A percentile compares a stretch with the other conserved stretches of the same genome.
These are phyloP conservation scores for Diaporthe amygdali DNA, from an alignment of 2,329 filamentous ascomycete genomes.

Conservation along the genomic window DNA sequence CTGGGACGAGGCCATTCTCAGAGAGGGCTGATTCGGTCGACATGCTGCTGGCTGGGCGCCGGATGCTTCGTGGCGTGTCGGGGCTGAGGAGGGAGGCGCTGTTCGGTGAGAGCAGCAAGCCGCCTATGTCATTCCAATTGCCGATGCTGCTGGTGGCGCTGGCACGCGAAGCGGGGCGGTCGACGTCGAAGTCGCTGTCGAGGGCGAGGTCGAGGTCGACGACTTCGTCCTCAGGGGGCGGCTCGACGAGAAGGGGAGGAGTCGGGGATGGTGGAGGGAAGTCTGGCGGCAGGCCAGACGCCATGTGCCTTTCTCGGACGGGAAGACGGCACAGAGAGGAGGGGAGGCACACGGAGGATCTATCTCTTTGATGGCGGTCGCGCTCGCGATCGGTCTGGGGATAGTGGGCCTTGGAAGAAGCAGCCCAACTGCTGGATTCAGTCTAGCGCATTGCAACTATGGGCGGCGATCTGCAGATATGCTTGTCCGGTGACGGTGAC, in stretches of 20 bases:
- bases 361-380: conserved; percentile 6
- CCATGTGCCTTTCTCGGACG: conserved; percentile 49
- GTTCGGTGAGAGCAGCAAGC: conserved; percentile 15
- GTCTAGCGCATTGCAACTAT: conserved; percentile 21
- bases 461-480: conserved; percentile 8
- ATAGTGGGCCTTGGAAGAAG: conserved; percentile 9
- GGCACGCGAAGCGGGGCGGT: conserved; percentile 31
- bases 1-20: conserved; percentile 27
- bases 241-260: conserved; percentile 55
- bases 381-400: conserved; percentile 8
- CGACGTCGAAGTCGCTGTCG: conserved; percentile 29
- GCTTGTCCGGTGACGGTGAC: not conserved
- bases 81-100: conserved; percentile 32
- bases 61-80: conserved; percentile 31
- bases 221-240: conserved; percentile 47
- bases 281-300: conserved; percentile 62
- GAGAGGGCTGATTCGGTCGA: conserved; percentile 38
- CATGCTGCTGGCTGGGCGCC: conserved; percentile 37
- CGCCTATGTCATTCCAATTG: conserved; percentile 26
- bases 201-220: conserved; percentile 29
- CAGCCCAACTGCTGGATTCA: conserved; percentile 16
- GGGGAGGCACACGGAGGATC: not conserved
- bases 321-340: not conserved
- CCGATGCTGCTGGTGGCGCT: conserved; percentile 26
- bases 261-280: conserved; percentile 68